A percentile compares a stretch with the other conserved stretches of the same genome.
Conservation (phyloP, 768 basidiomycete species). For the Rubroboletus satanas region DNA sequence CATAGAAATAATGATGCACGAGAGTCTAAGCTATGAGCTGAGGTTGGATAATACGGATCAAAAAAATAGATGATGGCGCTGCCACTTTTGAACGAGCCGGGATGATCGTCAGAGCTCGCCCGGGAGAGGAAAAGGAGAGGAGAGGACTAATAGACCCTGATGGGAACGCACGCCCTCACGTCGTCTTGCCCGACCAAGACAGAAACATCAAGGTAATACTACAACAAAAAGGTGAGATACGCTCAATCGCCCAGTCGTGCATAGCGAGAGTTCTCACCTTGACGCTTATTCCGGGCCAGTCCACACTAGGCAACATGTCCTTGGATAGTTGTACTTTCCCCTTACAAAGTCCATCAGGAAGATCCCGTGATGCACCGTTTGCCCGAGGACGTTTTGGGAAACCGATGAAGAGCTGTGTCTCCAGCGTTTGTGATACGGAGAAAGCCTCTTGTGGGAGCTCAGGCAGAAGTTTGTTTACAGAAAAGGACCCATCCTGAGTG, state of each 20-base stretch:
- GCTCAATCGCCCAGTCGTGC: conserved; percentile 1
- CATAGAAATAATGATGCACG: not conserved
- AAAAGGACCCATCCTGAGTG: conserved; percentile 5
- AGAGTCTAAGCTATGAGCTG: conserved; percentile 1
- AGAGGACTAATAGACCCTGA: conserved; percentile 45
- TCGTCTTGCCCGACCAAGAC: conserved; percentile 64
- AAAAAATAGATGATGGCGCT: not conserved
- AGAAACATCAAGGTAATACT: conserved; percentile 75
- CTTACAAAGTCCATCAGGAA: conserved; percentile 69
- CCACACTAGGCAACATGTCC: conserved; percentile 60
- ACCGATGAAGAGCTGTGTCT: conserved; percentile 52
- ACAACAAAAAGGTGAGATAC: conserved; percentile 5
- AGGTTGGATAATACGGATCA: not conserved
- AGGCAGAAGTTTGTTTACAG: conserved; percentile 25
- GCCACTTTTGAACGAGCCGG: not conserved
- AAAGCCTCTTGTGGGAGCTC: conserved; percentile 20
- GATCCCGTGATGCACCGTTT: conserved; percentile 43
- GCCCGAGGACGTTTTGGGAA: conserved; percentile 64
- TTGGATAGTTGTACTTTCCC: conserved; percentile 51
- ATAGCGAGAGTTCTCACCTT: conserved; percentile 44
- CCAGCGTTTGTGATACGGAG: conserved; percentile 24
- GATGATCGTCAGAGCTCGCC: not conserved
- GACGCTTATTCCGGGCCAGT: conserved; percentile 64
- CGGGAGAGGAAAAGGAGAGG: not conserved
- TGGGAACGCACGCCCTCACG: conserved; percentile 56